Evolutionary conservation across 331 rosid species (phyloP), one percentile per base, ranked within the genome.

Genomic region (Cydonia oblonga): DNA sequence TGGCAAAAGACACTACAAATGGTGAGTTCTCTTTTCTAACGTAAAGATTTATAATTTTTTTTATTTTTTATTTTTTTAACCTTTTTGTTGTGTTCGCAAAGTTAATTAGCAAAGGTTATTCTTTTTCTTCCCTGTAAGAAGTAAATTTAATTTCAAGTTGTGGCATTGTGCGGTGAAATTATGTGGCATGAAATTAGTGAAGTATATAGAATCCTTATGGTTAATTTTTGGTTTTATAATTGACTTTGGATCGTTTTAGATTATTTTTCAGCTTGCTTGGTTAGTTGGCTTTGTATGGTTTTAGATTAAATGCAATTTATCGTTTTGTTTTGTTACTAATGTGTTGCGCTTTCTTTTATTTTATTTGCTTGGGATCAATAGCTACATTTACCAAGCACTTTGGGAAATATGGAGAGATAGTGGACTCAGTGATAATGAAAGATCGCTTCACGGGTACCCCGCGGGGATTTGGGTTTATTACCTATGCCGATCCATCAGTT

Each of bases 401-500:
- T 69, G 90, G 87, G 53, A 76, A 79, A 8, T 86, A 86, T 68
- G 90, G 90, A 69, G 88, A 86, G 76, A 79, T 86, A 63, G 86
- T 84, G 30, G 90, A 86, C 74, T 82, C 90, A 3, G 90, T 83
- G 66, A 83, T 83, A 56, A 83, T 83, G 87, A 83, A 80, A 20
- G 84, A 80, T 52, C 78, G 84, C 24, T 71, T 70, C 69, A 70
- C 81, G 0, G 86, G 88, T n/a, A 80, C 80, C 28, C 88, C 88
- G 2, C 70, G 88, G 62, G 88, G 88, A 32, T 84, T 84, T 65
- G 90, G 90, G 33, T 86, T 86, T 29, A 84, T 86, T 20, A 86
- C 90, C 9, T 86, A 86, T 66, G 88, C 88, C 2, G 85, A 86
- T 84, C 90, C 90, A 28, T 81, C 83, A n/a, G 88, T 84, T 16